Conservation (phyloP, 2,329 filamentous ascomycete genomes). For the Talaromyces sp. region DNA sequence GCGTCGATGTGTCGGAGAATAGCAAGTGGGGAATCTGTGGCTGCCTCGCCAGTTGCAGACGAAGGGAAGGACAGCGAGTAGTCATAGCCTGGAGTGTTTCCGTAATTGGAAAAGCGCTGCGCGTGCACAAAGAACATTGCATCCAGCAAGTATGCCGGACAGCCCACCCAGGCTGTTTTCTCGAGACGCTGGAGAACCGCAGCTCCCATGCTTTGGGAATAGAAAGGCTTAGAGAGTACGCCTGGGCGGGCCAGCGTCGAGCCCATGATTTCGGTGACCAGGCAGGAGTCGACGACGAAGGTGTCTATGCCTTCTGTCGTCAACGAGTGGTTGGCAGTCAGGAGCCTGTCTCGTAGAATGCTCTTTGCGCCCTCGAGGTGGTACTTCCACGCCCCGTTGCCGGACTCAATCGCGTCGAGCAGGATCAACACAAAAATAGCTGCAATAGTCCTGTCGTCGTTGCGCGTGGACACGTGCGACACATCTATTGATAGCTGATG, state of each 20-base stretch:
- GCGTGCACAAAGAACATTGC: constrained; percentile 37
- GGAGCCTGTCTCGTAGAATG: constrained; percentile 32
- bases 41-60: constrained; percentile 20
- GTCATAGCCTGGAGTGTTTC: constrained; percentile 14
- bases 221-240: constrained; percentile 33
- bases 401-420: constrained; percentile 47
- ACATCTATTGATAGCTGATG: constrained; percentile 34
- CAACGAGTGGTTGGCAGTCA: constrained; percentile 9
- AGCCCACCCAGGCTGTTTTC: constrained; percentile 36
- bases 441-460: constrained; percentile 40
- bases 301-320: constrained; percentile 30
- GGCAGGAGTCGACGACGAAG: constrained; percentile 32
- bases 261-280: constrained; percentile 39
- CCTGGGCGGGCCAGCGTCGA: constrained; percentile 36
- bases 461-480: constrained; percentile 21
- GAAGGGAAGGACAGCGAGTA: constrained; percentile 23
- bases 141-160: constrained; percentile 35
- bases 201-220: constrained; percentile 30
- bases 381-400: constrained; percentile 47
- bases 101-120: constrained; percentile 28
- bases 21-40: constrained; percentile 24
- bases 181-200: constrained; percentile 34
- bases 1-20: constrained; percentile 33
- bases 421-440: constrained; percentile 46
- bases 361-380: constrained; percentile 48